Conservation (phyloP, 2,329 filamentous ascomycete genomes). For the Fonsecaea pedrosoi region DNA sequence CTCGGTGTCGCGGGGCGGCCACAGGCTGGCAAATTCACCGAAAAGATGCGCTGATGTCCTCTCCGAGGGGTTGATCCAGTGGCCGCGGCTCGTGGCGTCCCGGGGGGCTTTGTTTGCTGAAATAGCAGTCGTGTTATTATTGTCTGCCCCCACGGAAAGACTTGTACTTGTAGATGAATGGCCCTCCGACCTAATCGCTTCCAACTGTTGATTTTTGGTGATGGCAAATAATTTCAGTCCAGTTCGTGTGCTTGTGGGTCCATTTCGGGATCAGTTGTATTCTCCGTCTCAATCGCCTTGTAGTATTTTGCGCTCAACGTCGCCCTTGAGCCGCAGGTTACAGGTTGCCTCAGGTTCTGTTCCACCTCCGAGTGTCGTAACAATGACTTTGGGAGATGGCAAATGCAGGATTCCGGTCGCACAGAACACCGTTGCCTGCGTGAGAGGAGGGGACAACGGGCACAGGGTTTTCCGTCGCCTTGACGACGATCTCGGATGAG, state of each 20-base stretch:
- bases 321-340: constrained; percentile 12
- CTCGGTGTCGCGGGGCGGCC: constrained; percentile 5
- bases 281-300: constrained; percentile 19
- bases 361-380: constrained; percentile 26
- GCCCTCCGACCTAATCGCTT: constrained; percentile 5
- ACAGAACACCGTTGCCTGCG: constrained; percentile 24
- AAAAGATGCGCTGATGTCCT: constrained; percentile 9
- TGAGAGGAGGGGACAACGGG: constrained; percentile 12
- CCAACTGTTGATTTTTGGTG: constrained; percentile 6
- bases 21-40: constrained; percentile 10
- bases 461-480: constrained; percentile 10
- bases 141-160: constrained; percentile 9
- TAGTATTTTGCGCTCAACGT: constrained; percentile 20
- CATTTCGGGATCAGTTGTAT: constrained; percentile 21
- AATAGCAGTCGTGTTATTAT: constrained; percentile 12
- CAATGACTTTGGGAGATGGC: constrained; percentile 23
- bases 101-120: constrained; percentile 24
- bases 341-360: constrained; percentile 15
- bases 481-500: constrained; percentile 23
- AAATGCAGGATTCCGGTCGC: constrained; percentile 30
- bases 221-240: constrained; percentile 22
- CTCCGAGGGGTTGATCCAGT: not conserved
- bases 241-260: constrained; percentile 19
- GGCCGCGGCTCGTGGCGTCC: constrained; percentile 32
- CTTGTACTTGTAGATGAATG: not conserved